Percentiles rank a stretch among this genome's conserved stretches.
phyloP scores from a whole-genome alignment of 805 yeast genomes.

The Ogataea trehalophila region DNA sequence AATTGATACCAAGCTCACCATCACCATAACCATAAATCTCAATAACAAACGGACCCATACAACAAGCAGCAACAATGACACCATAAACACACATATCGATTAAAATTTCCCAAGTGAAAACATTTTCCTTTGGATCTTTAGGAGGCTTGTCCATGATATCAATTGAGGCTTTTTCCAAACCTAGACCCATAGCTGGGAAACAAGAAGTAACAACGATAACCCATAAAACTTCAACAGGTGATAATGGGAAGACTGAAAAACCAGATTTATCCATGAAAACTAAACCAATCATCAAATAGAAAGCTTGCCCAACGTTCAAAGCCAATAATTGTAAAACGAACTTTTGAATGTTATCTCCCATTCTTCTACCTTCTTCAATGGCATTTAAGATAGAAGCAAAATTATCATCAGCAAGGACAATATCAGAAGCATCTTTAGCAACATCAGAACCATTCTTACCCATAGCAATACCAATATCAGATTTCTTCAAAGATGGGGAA shows the following conservation, averaged over 20 bases:
- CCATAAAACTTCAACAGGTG: constrained; percentile 80
- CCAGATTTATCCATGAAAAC: constrained; percentile 61
- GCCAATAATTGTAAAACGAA: constrained; percentile 71
- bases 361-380: constrained; percentile 74
- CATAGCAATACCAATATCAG: constrained; percentile 84
- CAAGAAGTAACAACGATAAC: constrained; percentile 74
- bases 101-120: constrained; percentile 64
- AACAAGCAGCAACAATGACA: constrained; percentile 63
- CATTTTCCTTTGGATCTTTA: constrained; percentile 45
- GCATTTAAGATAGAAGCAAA: constrained; percentile 77
- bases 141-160: constrained; percentile 65
- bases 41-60: constrained; percentile 61
- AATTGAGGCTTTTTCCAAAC: constrained; percentile 59
- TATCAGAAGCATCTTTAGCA: constrained; percentile 79
- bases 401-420: constrained; percentile 71
- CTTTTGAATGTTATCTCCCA: constrained; percentile 74
- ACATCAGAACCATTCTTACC: constrained; percentile 79
- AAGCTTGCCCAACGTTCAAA: constrained; percentile 67
- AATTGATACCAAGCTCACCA: constrained; percentile 59
- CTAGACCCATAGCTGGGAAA: constrained; percentile 82
- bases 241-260: constrained; percentile 73
- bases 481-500: constrained; percentile 69
- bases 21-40: constrained; percentile 62
- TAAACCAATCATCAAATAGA: constrained; percentile 65
- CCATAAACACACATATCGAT: constrained; percentile 72